A percentile compares a stretch with the other conserved stretches of the same genome.
phyloP scores from a whole-genome alignment of 768 basidiomycete genomes.

The Pleurotus sapidus region DNA sequence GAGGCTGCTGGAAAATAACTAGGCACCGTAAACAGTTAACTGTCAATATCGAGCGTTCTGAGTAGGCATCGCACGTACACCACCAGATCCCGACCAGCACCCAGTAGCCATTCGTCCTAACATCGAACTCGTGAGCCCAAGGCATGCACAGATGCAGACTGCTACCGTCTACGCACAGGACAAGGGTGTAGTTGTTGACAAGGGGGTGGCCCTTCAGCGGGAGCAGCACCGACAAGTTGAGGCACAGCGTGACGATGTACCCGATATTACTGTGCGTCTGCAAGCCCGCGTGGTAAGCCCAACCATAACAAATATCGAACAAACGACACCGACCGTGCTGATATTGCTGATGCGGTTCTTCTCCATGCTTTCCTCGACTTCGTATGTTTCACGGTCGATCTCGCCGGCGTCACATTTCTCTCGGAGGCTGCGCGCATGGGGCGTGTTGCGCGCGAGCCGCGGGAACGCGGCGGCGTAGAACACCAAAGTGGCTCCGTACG shows the following conservation, averaged over 20 bases:
- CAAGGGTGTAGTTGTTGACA: constrained; percentile 73
- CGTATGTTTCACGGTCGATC: constrained; percentile 60
- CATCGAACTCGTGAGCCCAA: background rate
- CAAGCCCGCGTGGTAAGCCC: background rate
- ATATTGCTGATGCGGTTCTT: constrained; percentile 87
- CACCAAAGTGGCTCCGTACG: constrained; percentile 78
- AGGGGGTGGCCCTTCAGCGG: constrained; percentile 55
- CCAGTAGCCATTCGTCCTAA: constrained; percentile 72
- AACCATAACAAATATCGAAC: background rate
- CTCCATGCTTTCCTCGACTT: constrained; percentile 73
- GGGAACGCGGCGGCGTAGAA: constrained; percentile 82
- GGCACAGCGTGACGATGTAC: constrained; percentile 58
- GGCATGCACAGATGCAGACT: background rate
- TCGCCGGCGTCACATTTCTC: constrained; percentile 59
- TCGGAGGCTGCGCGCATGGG: constrained; percentile 51
- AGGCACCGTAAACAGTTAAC: background rate
- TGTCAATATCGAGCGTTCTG: background rate
- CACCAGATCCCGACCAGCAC: constrained; percentile 84
- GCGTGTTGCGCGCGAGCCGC: constrained; percentile 76
- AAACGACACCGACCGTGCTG: constrained; percentile 54
- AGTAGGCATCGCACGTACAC: constrained; percentile 48
- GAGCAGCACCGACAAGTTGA: constrained; percentile 71
- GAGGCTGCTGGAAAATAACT: constrained; percentile 86
- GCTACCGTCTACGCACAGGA: constrained; percentile 42
- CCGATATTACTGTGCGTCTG: constrained; percentile 79